Evolutionary conservation across 768 basidiomycete genomes (phyloP), one percentile per base, ranked within the genome.

Genomic region (Daedaleopsis nitida): DNA sequence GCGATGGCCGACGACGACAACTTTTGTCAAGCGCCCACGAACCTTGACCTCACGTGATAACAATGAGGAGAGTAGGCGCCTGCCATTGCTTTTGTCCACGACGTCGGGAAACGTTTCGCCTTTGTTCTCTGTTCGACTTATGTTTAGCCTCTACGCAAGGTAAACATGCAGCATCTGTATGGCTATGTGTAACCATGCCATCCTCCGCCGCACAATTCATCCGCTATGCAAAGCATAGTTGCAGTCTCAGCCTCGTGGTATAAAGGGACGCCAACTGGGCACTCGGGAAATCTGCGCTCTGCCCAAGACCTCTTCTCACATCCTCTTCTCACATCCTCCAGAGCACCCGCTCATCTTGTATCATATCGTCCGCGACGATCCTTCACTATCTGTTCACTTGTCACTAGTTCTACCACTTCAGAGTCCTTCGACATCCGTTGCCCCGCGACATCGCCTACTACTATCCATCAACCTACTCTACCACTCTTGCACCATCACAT

Each of bases 311-410:
- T 24, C 23, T 48, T 48, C n/a, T 23, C 21, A 21, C 19, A 3
- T 21, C n/a, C n/a, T n/a, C n/a, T 32, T 32, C 27, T 7, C 27
- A 3, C 7, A 32, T 3, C 17, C 44, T n/a, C 16, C 14, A 45
- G 44, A 10, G 21, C 44, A 10, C 17, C 44, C 12, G 21, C 23
- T 23, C 23, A 7, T 23, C 47, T 24, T 32, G 56, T 51, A 44
- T 23, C 16, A 23, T n/a, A 43, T 62, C 62, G 62, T 63, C 62
- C 39, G 62, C 48, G 62, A 63, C 62, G 62, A 63, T 45, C 48
- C 32, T 58, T 37, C 50, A 23, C 24, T 49, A 39, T 27, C 23
- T 5, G 13, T 19, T 2, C n/a, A 39, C 50, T 51, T 51, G 23
- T 17, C 47, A 10, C 24, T 19, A 21, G 11, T 45, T 21, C 49